Evolutionary conservation across 495 filamentous ascomycete genomes (phyloP).

Genomic region (Hypoxylon trugodes): DNA sequence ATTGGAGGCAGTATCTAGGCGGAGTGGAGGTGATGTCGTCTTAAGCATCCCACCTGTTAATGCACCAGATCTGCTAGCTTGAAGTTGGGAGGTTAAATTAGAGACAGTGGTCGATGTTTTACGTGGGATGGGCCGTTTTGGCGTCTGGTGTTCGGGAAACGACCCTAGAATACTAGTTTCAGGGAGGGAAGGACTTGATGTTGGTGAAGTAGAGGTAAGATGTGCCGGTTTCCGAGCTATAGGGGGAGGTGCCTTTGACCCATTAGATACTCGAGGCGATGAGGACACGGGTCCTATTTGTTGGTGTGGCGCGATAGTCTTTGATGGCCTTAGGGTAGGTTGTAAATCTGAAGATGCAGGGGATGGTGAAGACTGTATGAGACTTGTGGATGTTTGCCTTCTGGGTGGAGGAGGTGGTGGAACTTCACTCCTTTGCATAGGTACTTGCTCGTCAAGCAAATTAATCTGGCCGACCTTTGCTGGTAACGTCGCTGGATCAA

Average conservation of each 20-base stretch:
- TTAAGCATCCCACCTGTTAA: constrained; percentile 40
- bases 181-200: constrained; percentile 37
- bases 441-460: constrained; percentile 45
- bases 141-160: constrained; percentile 22
- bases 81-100: constrained; percentile 39
- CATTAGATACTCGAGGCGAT: constrained; percentile 43
- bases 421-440: constrained; percentile 38
- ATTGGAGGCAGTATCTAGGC: neutral
- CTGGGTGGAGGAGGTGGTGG: constrained; percentile 60
- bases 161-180: constrained; percentile 14
- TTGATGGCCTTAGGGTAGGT: constrained; percentile 10
- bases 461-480: constrained; percentile 50
- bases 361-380: constrained; percentile 30
- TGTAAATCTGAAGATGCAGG: constrained; percentile 12
- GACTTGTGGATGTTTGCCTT: constrained; percentile 47
- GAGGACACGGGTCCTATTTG: constrained; percentile 35
- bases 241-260: constrained; percentile 59
- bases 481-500: constrained; percentile 56
- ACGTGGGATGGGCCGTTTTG: constrained; percentile 35
- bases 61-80: constrained; percentile 34
- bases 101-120: constrained; percentile 36
- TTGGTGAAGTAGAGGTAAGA: constrained; percentile 52
- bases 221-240: constrained; percentile 63
- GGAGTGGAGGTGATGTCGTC: constrained; percentile 7
- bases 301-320: constrained; percentile 1